Conservation (phyloP, 2,329 filamentous ascomycete species). For the Triangularia verruculosa region DNA sequence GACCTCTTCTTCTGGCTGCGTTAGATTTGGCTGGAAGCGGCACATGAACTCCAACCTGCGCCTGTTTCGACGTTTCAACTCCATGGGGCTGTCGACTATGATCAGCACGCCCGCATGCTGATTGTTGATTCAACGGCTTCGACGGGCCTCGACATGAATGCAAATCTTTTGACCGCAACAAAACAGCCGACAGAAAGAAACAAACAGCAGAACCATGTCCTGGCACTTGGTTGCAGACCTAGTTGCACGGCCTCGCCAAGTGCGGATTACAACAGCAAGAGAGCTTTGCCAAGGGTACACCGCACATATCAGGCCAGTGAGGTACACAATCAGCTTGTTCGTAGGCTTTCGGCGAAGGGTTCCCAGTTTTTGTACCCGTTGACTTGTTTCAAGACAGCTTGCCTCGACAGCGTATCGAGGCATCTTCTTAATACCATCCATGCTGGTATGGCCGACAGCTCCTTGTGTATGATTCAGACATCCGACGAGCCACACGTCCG, state of each 20-base stretch:
- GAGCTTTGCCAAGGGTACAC: neutral
- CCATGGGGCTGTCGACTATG: constrained; percentile 15
- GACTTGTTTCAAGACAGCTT: constrained; percentile 5
- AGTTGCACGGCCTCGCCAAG: constrained; percentile 14
- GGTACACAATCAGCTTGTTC: neutral
- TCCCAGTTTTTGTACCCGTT: constrained; percentile 1
- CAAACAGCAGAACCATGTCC: neutral
- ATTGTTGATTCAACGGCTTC: neutral
- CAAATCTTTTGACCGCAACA: neutral
- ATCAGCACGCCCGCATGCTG: neutral
- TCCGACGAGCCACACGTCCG: constrained; percentile 1
- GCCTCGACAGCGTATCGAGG: neutral
- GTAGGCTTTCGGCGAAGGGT: neutral
- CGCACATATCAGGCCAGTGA: neutral
- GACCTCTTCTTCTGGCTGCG: neutral
- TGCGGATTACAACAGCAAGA: constrained; percentile 5
- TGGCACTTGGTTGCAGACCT: neutral
- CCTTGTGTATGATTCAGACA: constrained; percentile 5
- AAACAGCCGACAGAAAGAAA: neutral
- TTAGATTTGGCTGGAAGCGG: constrained; percentile 17
- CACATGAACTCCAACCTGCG: constrained; percentile 11
- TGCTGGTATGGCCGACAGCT: neutral
- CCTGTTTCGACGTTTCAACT: constrained; percentile 23
- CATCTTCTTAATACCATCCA: neutral
- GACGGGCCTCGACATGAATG: neutral